Base-by-base conservation (phyloP, 2,329 filamentous ascomycete species). In the Sporothrix inflata region DNA sequence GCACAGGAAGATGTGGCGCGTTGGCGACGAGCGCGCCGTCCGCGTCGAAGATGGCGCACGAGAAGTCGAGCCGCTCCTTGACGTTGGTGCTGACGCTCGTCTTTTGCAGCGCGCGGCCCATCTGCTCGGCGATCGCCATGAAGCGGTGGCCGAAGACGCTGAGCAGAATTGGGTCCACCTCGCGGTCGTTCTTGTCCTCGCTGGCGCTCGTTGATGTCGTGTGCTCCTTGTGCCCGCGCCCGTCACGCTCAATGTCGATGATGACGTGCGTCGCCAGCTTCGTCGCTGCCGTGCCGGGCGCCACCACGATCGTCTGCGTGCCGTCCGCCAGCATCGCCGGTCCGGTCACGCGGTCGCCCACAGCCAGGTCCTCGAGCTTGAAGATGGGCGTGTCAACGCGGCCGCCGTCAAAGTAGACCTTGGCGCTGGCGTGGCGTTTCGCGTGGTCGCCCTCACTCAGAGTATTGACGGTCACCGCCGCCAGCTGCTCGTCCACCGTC, bases 301-400 rank as follows among this genome's bases (percentile, higher is more conserved):
- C 92, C 2, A 98, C 90, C 0, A 98, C 93, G 74, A 98, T 96
- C 0, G 95, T 98, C 81, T 98, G 95, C 0, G 92, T 94, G 9
- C 91, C 91, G 78, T 95, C 94, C 1, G 93, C 93, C 72, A 97
- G 87, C 81, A 97, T 93, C 0, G 94, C 94, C 0, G 94, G 94
- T 0, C 94, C 94, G 66, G 86, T 84, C 70, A 97, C 84, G 24
- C 89, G 88, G 74, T 94, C 90, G 1, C 94, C 93, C 6, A 93
- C 85, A 1, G 85, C 83, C 12, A 98, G 84, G 73, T 93, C 88
- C 74, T 92, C 89, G 0, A 98, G 87, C 80, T 92, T 94, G 74
- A 94, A 97, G 68, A 97, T 89, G 0, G 93, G 91, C 0, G 94
- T 97, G 21, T 94, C 87, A 74, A 87, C 83, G 34, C 94, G 87